Evolutionary conservation across 164 flowering plant genomes (phyloP).

Genomic region (Liquidambar formosana): DNA sequence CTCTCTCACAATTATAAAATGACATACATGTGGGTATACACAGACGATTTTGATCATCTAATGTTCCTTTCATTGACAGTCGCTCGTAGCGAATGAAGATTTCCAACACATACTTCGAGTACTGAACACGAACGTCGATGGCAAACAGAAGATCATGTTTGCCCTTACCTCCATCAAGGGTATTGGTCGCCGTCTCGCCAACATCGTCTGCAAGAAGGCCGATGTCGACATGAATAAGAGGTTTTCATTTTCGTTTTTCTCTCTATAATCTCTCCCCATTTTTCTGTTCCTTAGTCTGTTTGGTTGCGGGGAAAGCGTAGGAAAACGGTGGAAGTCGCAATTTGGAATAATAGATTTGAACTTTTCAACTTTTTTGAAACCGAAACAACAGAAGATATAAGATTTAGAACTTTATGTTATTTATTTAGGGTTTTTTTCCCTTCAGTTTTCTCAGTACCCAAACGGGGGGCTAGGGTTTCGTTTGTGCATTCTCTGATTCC

Average conservation of each 20-base stretch:
- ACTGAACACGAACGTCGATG: slow-evolving; percentile 81
- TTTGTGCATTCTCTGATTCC: no score
- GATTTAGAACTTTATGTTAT: no score
- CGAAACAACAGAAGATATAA: no score
- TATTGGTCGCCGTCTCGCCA: slow-evolving; percentile 77
- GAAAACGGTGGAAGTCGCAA: not conserved
- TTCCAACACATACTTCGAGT: slow-evolving; percentile 87
- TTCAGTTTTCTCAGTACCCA: no score
- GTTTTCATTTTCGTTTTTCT: slow-evolving; percentile 20
- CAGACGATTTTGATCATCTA: not conserved
- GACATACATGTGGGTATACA: not conserved
- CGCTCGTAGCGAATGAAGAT: slow-evolving; percentile 70
- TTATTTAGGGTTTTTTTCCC: no score
- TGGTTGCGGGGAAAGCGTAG: not conserved
- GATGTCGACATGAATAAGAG: slow-evolving; percentile 88
- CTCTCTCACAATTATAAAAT: no score
- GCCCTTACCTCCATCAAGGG: slow-evolving; percentile 81
- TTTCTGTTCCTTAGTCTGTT: not conserved
- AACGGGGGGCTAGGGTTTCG: no score
- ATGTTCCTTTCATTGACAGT: slow-evolving; percentile 30
- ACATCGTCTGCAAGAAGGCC: slow-evolving; percentile 83
- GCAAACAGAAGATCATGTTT: slow-evolving; percentile 83
- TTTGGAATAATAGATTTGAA: not conserved
- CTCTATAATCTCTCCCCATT: not conserved
- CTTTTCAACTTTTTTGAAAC: no score